Percentiles rank a stretch among this genome's conserved stretches.
phyloP scores from a whole-genome alignment of 768 basidiomycete genomes.

The Rhizopogon sp. region DNA sequence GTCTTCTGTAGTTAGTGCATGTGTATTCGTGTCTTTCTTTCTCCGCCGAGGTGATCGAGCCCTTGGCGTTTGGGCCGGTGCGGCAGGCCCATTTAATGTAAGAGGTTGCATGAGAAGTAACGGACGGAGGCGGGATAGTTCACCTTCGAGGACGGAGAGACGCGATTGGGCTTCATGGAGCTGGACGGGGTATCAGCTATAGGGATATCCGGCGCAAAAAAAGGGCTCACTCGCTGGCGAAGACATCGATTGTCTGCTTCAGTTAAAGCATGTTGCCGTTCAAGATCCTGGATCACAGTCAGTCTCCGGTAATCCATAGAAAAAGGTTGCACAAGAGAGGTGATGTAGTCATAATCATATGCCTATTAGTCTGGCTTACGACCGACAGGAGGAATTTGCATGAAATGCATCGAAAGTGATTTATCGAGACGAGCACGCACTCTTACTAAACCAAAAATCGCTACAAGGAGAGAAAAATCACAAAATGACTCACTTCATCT shows the following conservation, averaged over 20 bases:
- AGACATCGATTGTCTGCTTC: slow-evolving; percentile 60
- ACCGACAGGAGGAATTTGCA: neutral
- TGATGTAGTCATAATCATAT: neutral
- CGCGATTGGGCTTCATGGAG: slow-evolving; percentile 54
- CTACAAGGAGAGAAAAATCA: slow-evolving; percentile 1
- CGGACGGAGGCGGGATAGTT: slow-evolving; percentile 62
- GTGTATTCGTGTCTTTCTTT: slow-evolving; percentile 16
- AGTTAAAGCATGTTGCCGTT: slow-evolving; percentile 42
- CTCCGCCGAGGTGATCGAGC: slow-evolving; percentile 22
- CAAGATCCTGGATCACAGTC: slow-evolving; percentile 42
- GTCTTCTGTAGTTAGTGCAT: slow-evolving; percentile 16
- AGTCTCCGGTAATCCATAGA: slow-evolving; percentile 3
- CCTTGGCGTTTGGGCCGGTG: slow-evolving; percentile 15
- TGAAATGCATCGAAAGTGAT: neutral
- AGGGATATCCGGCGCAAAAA: neutral
- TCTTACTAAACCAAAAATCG: neutral
- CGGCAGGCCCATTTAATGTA: slow-evolving; percentile 11
- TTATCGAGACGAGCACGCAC: neutral
- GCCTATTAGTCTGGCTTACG: neutral
- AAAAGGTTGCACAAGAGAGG: neutral
- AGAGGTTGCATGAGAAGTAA: slow-evolving; percentile 62
- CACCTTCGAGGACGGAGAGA: slow-evolving; percentile 52
- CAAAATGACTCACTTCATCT: slow-evolving; percentile 37
- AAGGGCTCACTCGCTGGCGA: slow-evolving; percentile 50
- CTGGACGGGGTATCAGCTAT: slow-evolving; percentile 28